Evolutionary conservation across 2,329 filamentous ascomycete species (phyloP), one percentile per base, ranked within the genome.

Genomic region (Microdochium nivale): DNA sequence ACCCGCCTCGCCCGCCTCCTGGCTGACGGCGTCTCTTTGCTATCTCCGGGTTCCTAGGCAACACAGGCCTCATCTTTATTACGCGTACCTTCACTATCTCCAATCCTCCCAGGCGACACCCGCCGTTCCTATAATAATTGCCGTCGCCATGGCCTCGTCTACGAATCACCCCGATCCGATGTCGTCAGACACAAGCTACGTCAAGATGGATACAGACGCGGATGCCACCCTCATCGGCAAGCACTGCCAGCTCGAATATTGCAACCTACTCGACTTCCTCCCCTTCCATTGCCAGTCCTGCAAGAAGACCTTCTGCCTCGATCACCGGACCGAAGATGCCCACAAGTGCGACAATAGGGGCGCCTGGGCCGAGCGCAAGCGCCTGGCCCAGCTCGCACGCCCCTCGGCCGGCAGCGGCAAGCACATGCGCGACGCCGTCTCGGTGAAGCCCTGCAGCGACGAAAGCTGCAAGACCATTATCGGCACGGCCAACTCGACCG

Each of bases 261-360:
- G 94, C 77, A 87, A 91, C 66, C 88, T 94, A 65, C 87, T 97
- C 54, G 94, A 97, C 71, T 97, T 99, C 69, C 82, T 99, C 3
- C 94, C 94, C 3, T 97, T 97, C 70, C 80, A 84, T 64, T 99
- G 94, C 73, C 88, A 95, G 66, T 94, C 88, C 59, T 99, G 94
- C 72, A 80, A 68, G 57, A 80, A 81, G 53, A 92, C 87, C 16
- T 99, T 84, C 74, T 99, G 95, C 68, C 86, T 95, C 58, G 92
- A 97, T 65, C 94, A 99, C 76, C 88, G 92, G 51, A 86, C 83
- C 62, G 92, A 97, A 73, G 80, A 82, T 21, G 74, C 88, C 0
- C 95, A 99, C 72, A 80, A 83, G 63, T 86, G 83, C 68, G 60
- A 71, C 49, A 74, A 80, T 49, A 73, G 70, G 2, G 83, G 83